These are phyloP conservation scores for Oryza glaberrima DNA, from an alignment of 176 grass and related monocot species.

Conservation along the genomic window DNA sequence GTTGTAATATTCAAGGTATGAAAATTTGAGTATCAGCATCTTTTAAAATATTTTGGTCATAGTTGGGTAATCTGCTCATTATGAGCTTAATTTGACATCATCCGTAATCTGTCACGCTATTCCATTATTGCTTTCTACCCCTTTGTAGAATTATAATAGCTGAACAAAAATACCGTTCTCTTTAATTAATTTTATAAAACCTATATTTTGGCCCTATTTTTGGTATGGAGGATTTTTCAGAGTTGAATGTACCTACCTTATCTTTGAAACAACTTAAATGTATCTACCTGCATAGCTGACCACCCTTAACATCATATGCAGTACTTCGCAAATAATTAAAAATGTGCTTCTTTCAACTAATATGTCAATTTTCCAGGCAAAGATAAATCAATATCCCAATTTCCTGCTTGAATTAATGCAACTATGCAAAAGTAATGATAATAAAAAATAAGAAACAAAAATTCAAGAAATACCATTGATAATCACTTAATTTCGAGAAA, in stretches of 20 bases:
- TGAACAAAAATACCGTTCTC: not conserved
- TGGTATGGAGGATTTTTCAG: not conserved
- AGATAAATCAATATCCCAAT: not conserved
- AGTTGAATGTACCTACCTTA: not conserved
- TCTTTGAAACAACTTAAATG: not conserved
- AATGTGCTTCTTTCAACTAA: not conserved
- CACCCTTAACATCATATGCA: constrained; percentile 19
- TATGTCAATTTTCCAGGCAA: not conserved
- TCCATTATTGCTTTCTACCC: not conserved
- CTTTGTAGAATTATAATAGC: not conserved
- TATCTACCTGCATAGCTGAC: constrained; percentile 7
- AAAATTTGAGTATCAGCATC: not conserved
- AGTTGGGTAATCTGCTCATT: not conserved
- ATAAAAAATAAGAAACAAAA: not conserved
- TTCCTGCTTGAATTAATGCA: not conserved
- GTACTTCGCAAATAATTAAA: not conserved
- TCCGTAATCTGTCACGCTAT: not conserved
- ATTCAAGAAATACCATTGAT: no score
- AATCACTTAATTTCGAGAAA: no score
- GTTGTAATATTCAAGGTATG: not conserved
- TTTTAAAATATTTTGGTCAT: not conserved
- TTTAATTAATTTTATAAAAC: not conserved
- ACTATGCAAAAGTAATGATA: not conserved
- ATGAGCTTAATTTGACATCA: not conserved
- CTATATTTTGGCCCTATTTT: not conserved